Conservation (phyloP, 78 protist genomes). For the Cavenderia fasciculata region DNA sequence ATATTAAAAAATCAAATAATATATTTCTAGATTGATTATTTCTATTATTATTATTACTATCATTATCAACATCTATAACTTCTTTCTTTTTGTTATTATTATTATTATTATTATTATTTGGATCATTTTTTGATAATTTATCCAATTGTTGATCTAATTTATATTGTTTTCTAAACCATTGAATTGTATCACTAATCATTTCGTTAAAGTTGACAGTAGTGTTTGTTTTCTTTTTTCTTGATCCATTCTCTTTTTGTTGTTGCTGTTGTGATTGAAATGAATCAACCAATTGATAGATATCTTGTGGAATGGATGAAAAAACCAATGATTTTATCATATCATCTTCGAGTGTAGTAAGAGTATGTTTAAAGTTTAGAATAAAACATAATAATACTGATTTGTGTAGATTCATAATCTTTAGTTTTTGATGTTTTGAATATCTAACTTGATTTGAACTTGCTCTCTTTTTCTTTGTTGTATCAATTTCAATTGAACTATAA, state of each 20-base stretch:
- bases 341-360: neutral
- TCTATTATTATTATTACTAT: neutral
- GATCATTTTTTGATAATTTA: neutral
- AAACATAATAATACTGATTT: constrained; percentile 6
- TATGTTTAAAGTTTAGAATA: constrained; percentile 8
- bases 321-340: neutral
- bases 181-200: no score
- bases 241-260: no score
- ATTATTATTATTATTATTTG: constrained; percentile 12
- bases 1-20: constrained; percentile 7
- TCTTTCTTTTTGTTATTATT: neutral
- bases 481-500: neutral
- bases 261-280: neutral
- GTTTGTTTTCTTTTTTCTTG: no score
- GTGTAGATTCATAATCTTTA: neutral
- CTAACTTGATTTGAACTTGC: neutral
- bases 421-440: constrained; percentile 10
- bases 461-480: neutral
- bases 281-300: neutral
- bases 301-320: constrained; percentile 13
- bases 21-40: neutral
- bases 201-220: neutral
- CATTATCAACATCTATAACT: neutral
- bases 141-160: no score
- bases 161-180: no score